Evolutionary conservation across 345 rosid species (phyloP), one percentile per base, ranked within the genome.

Genomic region (Acer yangbiense): DNA sequence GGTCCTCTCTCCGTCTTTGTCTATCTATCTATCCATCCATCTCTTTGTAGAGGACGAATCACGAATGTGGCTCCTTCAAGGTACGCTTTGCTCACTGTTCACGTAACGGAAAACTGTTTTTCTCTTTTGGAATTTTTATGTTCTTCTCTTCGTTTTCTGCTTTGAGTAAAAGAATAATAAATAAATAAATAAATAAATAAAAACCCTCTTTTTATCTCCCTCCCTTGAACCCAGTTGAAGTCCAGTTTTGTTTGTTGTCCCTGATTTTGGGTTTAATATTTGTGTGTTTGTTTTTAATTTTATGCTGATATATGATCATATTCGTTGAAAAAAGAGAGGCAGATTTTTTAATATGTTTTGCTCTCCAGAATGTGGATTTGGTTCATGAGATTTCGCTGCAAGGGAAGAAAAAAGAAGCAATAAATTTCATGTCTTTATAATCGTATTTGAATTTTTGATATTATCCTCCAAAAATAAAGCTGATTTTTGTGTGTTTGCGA

Each of bases 21-120:
- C 23, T 5, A 57, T 16, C 21, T 17, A 17, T 50, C 55, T 16
- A 14, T 54, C 58, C 20, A 20, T 20, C 25, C 21, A 1, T 9
- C 64, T 60, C 58, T 68, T 60, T 27, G 60, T 21, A 43, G 84
- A 69, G 75, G 79, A 72, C 79, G 73, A 74, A 70, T 16, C 77
- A 72, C 79, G 73, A 74, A 70, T 16, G 54, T 62, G 5, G 32
- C 9, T 9, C 5, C 46, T 29, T 23, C 77, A 79, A 79, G 82
- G 81, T 79, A 81, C 85, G 65, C 69, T 69, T 82, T 10, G 41
- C 58, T 9, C 35, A 77, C 88, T 84, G 75, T 85, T 79, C 83
- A 64, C 39, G 29, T 79, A 83, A 84, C 83, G 75, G 87, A 81
- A 76, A 79, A 81, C 77, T 73, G 76, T 70, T 70, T 70, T 73